Evolutionary conservation across 768 basidiomycete species (phyloP).

Genomic region (Paxillus ammoniavirescens): DNA sequence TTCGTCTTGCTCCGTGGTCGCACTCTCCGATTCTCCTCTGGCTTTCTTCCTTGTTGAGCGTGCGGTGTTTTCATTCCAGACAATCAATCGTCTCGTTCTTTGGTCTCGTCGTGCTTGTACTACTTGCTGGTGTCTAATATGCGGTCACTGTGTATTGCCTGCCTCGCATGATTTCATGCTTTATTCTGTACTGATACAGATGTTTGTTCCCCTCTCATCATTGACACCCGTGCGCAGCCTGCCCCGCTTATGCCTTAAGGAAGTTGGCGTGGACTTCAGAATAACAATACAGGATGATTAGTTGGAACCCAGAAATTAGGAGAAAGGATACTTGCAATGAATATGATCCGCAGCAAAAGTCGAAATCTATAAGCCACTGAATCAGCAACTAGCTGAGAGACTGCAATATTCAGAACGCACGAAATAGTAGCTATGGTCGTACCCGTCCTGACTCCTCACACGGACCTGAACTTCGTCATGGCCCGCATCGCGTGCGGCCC

Average conservation of each 20-base stretch:
- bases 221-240: neutral
- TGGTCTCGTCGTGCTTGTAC: neutral
- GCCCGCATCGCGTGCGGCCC: constrained; percentile 71
- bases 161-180: neutral
- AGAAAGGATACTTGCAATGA: constrained; percentile 56
- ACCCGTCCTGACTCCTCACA: constrained; percentile 78
- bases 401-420: constrained; percentile 36
- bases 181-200: constrained; percentile 4
- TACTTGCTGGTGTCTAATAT: neutral
- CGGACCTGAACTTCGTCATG: constrained; percentile 73
- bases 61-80: neutral
- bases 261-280: constrained; percentile 80
- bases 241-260: constrained; percentile 58
- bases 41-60: neutral
- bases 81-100: neutral
- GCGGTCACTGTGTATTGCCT: neutral
- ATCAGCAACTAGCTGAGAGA: neutral
- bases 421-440: constrained; percentile 91
- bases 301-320: constrained; percentile 1
- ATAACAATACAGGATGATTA: constrained; percentile 8
- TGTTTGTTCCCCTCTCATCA: neutral
- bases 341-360: constrained; percentile 90
- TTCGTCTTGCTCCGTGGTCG: neutral
- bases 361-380: constrained; percentile 58
- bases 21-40: neutral